Evolutionary conservation across 176 grass and related monocot genomes (phyloP), one percentile per base, ranked within the genome.

Genomic region (Cenchrus purpureus): DNA sequence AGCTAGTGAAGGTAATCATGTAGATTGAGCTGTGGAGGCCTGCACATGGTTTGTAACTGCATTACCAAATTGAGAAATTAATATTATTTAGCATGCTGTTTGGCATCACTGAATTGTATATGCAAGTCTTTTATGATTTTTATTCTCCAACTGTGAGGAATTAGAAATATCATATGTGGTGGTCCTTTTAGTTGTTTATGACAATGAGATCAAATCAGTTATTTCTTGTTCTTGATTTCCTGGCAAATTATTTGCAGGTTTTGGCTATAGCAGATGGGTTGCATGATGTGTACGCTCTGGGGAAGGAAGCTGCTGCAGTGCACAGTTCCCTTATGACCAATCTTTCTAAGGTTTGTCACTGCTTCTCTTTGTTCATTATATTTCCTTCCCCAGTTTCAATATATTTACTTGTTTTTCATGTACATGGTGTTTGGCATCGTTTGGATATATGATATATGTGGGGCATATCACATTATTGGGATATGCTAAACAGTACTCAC

Each of bases 201-300:
- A 49, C 20, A 4, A 61, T 86, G 53, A 43, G 10, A 56, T 79
- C 17, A 9, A 13, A 80, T 68, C 79, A 51, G 40, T 72, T 83
- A 34, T 70, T 75, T 85, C 25, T 84, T 84, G 32, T 58, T 65
- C 73, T 52, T 83, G 70, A 79, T 76, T 92, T 86, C 73, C 1
- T 82, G 57, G 1, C 22, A 17, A 69, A 68, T 79, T 84, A 54
- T 86, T 68, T 98, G 42, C 74, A 98, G 95, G 91, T 98, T 78
- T 90, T 98, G 76, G 91, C 93, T 85, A 98, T 98, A 88, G 92
- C 87, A 81, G 95, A 98, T 79, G 93, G 87, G 63, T 87, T 98
- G 65, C 91, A 95, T 81, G 95, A 98, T 84, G 83, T 98, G 60
- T 93, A 92, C 79, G 79, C 74, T 75, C 81, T 98, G 75, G 91